Base-by-base conservation (phyloP, 108 stramenopile genomes). In the Conticribra guillardii region DNA sequence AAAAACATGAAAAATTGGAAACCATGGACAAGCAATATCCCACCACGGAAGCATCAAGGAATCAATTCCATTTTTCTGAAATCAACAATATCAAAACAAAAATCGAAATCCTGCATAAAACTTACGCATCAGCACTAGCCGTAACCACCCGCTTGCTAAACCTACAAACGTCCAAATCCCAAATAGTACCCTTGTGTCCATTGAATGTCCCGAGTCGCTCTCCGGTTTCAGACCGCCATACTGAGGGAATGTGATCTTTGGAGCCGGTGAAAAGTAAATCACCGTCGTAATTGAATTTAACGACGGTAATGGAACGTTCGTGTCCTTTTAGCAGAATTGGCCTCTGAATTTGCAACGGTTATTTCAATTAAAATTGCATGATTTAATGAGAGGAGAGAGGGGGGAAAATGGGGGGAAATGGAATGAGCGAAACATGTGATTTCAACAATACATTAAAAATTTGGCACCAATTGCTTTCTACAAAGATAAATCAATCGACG, bases 311-410 rank as follows among this genome's bases (percentile, higher is more conserved):
- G 54, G 98, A 93, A 57, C 99, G 93, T 74, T 98, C 98, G 89
- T 99, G 99, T 51, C 97, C 98, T 84, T 99, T 98, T 14, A 98
- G 84, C 28, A 99, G 61, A 65, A 97, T 97, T n/a, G 98, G 98
- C 67, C 92, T 86, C 95, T 77, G 54, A 0, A 34, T 50, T 65
- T 21, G 44, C 8, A 44, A 44, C 11, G 15, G 44, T 44, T 11
- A 15, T 15, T 44, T 44, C 8, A 15, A 44, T 44, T 15, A 44
- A 44, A 15, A 44, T 44, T 15, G 15, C 44, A 44, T 44, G 44
- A 44, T 44, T n/a, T n/a, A n/a, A n/a, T n/a, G n/a, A n/a, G n/a
- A n/a, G n/a, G n/a, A n/a, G n/a, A n/a, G n/a, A n/a, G n/a, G n/a
- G n/a, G n/a, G n/a, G n/a, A n/a, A n/a, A n/a, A n/a, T n/a, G n/a